A percentile compares a stretch with the other conserved stretches of the same genome.
These are phyloP conservation scores for Aspergillus sp. DNA, from an alignment of 2,329 filamentous ascomycete genomes.

Conservation along the genomic window DNA sequence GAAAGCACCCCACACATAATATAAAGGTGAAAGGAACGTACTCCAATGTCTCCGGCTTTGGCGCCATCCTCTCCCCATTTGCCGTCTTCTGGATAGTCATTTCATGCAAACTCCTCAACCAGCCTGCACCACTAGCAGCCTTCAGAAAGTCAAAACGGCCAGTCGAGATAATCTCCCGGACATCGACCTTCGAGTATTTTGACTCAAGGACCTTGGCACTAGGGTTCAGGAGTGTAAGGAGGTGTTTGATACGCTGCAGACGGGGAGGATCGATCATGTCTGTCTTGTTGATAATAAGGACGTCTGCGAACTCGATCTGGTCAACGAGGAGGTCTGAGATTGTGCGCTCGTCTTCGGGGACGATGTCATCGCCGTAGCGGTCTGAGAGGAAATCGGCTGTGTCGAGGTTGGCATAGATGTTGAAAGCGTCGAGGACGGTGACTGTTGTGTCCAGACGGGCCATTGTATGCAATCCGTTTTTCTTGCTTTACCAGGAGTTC, in stretches of 20 bases:
- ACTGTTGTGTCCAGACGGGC: slow-evolving; percentile 64
- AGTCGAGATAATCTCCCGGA: slow-evolving; percentile 59
- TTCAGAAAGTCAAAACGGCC: slow-evolving; percentile 58
- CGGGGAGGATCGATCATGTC: slow-evolving; percentile 51
- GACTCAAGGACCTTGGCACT: slow-evolving; percentile 58
- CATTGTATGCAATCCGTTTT: slow-evolving; percentile 60
- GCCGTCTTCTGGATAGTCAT: slow-evolving; percentile 57
- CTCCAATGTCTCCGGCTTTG: slow-evolving; percentile 65
- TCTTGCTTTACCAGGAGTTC: slow-evolving; percentile 28
- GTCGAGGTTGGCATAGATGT: slow-evolving; percentile 64
- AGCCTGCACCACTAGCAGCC: slow-evolving; percentile 60
- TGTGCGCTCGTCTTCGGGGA: slow-evolving; percentile 62
- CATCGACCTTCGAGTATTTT: slow-evolving; percentile 53
- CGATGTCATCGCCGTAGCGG: slow-evolving; percentile 55
- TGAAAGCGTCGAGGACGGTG: slow-evolving; percentile 67
- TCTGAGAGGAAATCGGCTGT: slow-evolving; percentile 62
- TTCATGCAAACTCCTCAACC: slow-evolving; percentile 63
- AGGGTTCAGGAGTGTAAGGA: slow-evolving; percentile 59
- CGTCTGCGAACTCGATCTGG: slow-evolving; percentile 71
- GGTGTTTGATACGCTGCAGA: slow-evolving; percentile 43
- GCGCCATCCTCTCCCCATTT: slow-evolving; percentile 50
- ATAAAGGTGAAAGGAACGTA: slow-evolving; percentile 21
- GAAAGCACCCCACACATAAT: neutral
- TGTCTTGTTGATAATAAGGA: slow-evolving; percentile 64
- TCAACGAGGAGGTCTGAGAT: slow-evolving; percentile 71